phyloP scores from a whole-genome alignment of 1,139 yeast species.

The Yamadazyma taylorii region DNA sequence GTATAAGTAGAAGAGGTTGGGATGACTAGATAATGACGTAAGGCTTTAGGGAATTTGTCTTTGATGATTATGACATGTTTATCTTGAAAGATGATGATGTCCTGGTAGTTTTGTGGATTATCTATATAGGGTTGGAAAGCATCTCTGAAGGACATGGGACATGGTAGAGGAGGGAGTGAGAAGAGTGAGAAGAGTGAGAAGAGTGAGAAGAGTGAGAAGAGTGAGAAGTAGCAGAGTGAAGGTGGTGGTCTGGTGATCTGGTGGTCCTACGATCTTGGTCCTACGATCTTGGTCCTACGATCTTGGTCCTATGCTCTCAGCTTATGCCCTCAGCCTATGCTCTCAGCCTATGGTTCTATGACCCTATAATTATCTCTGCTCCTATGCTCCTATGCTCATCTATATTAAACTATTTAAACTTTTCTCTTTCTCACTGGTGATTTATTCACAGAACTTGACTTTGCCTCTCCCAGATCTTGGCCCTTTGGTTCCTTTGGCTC shows the following conservation, averaged over 20 bases:
- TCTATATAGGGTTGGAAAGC: conserved; percentile 37
- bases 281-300: no score
- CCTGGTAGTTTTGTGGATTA: conserved; percentile 24
- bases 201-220: no score
- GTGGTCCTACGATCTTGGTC: no score
- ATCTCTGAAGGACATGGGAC: conserved; percentile 32
- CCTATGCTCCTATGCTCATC: no score
- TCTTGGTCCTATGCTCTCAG: no score
- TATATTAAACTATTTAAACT: conserved; percentile 7
- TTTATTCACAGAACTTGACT: conserved; percentile 3
- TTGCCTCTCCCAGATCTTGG: conserved; percentile 1
- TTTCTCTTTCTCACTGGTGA: conserved; percentile 18
- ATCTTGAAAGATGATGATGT: conserved; percentile 42
- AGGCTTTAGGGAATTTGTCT: conserved; percentile 67
- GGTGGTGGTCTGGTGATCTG: no score
- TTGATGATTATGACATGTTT: conserved; percentile 54
- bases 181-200: no score
- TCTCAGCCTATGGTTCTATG: no score
- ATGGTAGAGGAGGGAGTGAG: neutral
- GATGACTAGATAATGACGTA: conserved; percentile 59
- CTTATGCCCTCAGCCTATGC: no score
- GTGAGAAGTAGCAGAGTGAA: no score
- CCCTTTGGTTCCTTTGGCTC: no score
- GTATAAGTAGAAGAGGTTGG: conserved; percentile 51
- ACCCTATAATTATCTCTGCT: no score